These are phyloP conservation scores for Inga leiocalycina DNA, from an alignment of 306 rosid genomes.

Conservation along the genomic window DNA sequence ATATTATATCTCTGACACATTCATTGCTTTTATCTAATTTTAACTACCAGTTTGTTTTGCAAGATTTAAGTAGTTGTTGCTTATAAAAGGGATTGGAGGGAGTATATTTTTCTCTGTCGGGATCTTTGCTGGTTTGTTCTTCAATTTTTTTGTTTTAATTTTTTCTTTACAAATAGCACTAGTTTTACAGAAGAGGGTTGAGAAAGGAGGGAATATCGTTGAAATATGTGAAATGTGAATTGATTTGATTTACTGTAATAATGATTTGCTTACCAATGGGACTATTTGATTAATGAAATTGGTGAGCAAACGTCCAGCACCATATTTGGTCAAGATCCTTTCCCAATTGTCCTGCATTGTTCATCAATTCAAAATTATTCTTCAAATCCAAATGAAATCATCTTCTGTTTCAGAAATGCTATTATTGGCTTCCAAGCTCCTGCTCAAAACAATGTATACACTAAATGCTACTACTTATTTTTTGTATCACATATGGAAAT, in stretches of 20 bases:
- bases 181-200: no score
- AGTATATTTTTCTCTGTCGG: no score
- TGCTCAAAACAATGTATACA: no score
- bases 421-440: not conserved
- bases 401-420: not conserved
- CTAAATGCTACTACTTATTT: no score
- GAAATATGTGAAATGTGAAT: not conserved
- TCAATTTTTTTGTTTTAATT: not conserved
- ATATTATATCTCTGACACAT: no score
- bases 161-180: not conserved
- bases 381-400: constrained; percentile 1
- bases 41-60: no score
- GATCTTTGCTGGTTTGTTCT: not conserved
- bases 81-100: no score
- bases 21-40: no score
- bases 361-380: constrained; percentile 23
- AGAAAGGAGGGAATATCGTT: not conserved
- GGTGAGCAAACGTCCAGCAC: constrained; percentile 53
- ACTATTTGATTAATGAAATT: constrained; percentile 42
- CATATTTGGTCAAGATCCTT: constrained; percentile 56
- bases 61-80: no score
- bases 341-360: constrained; percentile 75
- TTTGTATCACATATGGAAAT: no score
- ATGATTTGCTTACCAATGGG: constrained; percentile 48
- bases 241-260: not conserved